phyloP scores from a whole-genome alignment of 768 basidiomycete species.

The Amanita rimosa region DNA sequence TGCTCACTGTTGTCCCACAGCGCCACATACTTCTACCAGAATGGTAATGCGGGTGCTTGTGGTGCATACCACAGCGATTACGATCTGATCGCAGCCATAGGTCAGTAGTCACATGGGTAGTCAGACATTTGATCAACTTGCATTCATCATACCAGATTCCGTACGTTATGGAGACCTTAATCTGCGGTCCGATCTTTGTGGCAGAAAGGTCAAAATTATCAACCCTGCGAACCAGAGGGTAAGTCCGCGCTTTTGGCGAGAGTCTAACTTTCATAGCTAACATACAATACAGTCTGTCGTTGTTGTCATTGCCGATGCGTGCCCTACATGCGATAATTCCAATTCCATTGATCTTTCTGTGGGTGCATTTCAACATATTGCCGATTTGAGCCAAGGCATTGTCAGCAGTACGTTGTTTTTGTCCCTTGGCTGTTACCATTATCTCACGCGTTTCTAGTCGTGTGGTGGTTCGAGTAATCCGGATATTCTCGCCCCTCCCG shows the following conservation, averaged over 20 bases:
- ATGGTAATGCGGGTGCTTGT: slow-evolving; percentile 71
- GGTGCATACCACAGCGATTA: slow-evolving; percentile 48
- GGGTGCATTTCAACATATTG: slow-evolving; percentile 55
- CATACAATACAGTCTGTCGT: slow-evolving; percentile 25
- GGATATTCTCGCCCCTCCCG: slow-evolving; percentile 2
- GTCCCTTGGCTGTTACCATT: background rate
- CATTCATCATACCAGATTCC: slow-evolving; percentile 25
- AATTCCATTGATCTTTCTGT: slow-evolving; percentile 70
- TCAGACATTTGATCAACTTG: background rate
- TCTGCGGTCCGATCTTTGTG: slow-evolving; percentile 47
- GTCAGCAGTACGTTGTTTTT: slow-evolving; percentile 40
- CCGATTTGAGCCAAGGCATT: slow-evolving; percentile 34
- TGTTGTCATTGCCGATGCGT: slow-evolving; percentile 67
- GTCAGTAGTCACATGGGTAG: slow-evolving; percentile 22
- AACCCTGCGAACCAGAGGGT: slow-evolving; percentile 48
- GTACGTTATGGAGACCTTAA: slow-evolving; percentile 38
- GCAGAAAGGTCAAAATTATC: slow-evolving; percentile 48
- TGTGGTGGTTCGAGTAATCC: slow-evolving; percentile 24
- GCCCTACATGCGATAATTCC: slow-evolving; percentile 60
- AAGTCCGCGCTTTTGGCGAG: slow-evolving; percentile 2
- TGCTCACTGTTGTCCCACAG: slow-evolving; percentile 18
- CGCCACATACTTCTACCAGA: slow-evolving; percentile 62
- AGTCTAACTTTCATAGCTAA: slow-evolving; percentile 2
- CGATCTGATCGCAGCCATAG: slow-evolving; percentile 51
- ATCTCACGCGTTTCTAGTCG: slow-evolving; percentile 17